Base-by-base conservation (phyloP, 2,329 filamentous ascomycete species). In the Paraphoma sp. region DNA sequence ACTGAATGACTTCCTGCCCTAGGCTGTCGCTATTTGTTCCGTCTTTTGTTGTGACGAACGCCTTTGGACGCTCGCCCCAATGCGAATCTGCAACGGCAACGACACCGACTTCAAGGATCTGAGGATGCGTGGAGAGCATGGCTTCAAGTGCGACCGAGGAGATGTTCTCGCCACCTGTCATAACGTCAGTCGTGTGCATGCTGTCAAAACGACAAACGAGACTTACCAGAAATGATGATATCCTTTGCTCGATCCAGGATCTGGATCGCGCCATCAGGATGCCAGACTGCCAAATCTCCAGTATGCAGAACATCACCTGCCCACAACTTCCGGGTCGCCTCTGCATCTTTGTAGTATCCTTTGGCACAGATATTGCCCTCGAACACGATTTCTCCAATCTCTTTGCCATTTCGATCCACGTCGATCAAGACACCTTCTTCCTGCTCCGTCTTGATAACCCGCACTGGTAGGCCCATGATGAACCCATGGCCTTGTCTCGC, bases 31-130 rank as follows among this genome's bases (percentile, higher is more conserved):
- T 89, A 42, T 63, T 52, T 0, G 54, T 59, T 0, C 62, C 57
- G 10, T 85, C 77, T 72, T 92, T 91, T 31, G 93, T 82, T 0
- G 95, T 98, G 57, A 98, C 80, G 72, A 92, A 99, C 0, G 94
- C 95, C 79, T 97, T 97, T 11, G 95, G 94, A n/a, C 92, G 81
- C 79, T 99, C 95, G 23, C 95, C 95, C 93, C 94, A 99, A 73
- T 96, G 91, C 38, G 88, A 88, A 75, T 98, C 93, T 0, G 89
- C 83, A 0, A 98, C 89, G 1, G 91, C 91, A 5, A 97, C 92
- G 31, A 97, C 93, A 38, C 92, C 95, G 1, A 90, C 93, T 80
- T 99, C 95, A 23, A 99, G 86, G 38, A 99, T 87, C 63, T 92
- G 87, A 0, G 93, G 92, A 74, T 99, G 95, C 47, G 92, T 89